A percentile compares a stretch with the other conserved stretches of the same genome.
Evolutionary conservation across 768 basidiomycete genomes (phyloP).

Genomic region (Suillus bovinus): DNA sequence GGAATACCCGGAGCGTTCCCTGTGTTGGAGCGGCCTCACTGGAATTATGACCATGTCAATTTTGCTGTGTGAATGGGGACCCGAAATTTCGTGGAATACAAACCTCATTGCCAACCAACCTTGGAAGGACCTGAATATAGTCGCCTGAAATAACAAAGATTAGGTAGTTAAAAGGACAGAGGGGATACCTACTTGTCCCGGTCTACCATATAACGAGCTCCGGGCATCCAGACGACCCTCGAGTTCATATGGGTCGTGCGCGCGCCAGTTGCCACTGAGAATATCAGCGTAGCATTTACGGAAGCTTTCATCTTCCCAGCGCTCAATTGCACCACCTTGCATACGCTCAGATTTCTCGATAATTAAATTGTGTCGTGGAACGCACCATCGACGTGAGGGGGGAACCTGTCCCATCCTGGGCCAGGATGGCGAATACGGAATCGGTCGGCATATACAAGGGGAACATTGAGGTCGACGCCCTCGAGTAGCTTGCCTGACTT

Average conservation of each 20-base stretch:
- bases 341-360: background rate
- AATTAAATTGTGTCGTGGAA: slow-evolving; percentile 25
- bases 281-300: slow-evolving; percentile 63
- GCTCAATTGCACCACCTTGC: slow-evolving; percentile 70
- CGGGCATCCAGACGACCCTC: slow-evolving; percentile 59
- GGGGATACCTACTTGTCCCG: slow-evolving; percentile 42
- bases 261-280: slow-evolving; percentile 59
- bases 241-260: slow-evolving; percentile 68
- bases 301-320: slow-evolving; percentile 67
- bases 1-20: slow-evolving; percentile 71
- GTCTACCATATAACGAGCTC: slow-evolving; percentile 63
- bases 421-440: slow-evolving; percentile 76
- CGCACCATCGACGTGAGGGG: slow-evolving; percentile 54
- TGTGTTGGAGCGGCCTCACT: slow-evolving; percentile 69
- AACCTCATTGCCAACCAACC: slow-evolving; percentile 76
- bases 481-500: slow-evolving; percentile 40
- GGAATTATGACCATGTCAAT: background rate
- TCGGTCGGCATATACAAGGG: slow-evolving; percentile 72
- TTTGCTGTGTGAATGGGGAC: background rate
- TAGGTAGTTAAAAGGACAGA: background rate
- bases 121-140: slow-evolving; percentile 65
- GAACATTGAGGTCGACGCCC: slow-evolving; percentile 60
- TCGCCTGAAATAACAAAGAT: slow-evolving; percentile 35
- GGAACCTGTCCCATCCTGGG: slow-evolving; percentile 51
- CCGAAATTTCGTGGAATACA: background rate